Percentiles rank a stretch among this genome's conserved stretches.
These are phyloP conservation scores for Pythium dissimile DNA, from an alignment of 352 stramenopile species.

Conservation along the genomic window DNA sequence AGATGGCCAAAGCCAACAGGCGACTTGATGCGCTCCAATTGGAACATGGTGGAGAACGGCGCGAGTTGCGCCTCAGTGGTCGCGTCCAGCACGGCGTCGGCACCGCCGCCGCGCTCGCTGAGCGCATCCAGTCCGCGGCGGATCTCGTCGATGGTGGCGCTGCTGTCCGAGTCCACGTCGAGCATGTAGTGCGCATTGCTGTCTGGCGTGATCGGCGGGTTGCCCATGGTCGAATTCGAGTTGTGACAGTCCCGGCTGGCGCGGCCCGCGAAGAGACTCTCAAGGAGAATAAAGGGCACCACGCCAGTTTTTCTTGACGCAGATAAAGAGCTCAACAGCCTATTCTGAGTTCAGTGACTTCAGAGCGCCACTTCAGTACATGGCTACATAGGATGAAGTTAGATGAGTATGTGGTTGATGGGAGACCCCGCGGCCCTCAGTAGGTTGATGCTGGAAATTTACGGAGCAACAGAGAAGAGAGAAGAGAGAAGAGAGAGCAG, in stretches of 20 bases:
- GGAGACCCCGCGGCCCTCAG: too few relatives aligned
- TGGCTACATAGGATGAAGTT: too few relatives aligned
- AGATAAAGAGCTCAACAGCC: background rate
- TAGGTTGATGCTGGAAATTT: too few relatives aligned
- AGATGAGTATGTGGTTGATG: too few relatives aligned
- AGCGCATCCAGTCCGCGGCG: slow-evolving; percentile 17
- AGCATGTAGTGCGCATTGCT: slow-evolving; percentile 9
- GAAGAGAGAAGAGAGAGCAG: too few relatives aligned
- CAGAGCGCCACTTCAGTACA: background rate
- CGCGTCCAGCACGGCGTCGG: slow-evolving; percentile 15
- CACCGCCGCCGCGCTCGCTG: slow-evolving; percentile 9
- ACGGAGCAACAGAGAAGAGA: too few relatives aligned
- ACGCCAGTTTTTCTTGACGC: background rate
- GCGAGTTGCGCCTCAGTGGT: slow-evolving; percentile 12
- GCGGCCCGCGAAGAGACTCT: too few relatives aligned
- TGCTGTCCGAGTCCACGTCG: slow-evolving; percentile 19
- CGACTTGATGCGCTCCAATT: slow-evolving; percentile 62
- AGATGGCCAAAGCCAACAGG: slow-evolving; percentile 38
- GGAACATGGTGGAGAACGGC: slow-evolving; percentile 46
- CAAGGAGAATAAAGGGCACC: too few relatives aligned
- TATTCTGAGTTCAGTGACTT: background rate
- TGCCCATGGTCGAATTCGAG: slow-evolving; percentile 4
- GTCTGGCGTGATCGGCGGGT: slow-evolving; percentile 5
- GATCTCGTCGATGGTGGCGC: slow-evolving; percentile 20
- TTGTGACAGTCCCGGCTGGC: too few relatives aligned